Base-by-base conservation (phyloP, 768 basidiomycete species). In the Leccinum longicurvipes region DNA sequence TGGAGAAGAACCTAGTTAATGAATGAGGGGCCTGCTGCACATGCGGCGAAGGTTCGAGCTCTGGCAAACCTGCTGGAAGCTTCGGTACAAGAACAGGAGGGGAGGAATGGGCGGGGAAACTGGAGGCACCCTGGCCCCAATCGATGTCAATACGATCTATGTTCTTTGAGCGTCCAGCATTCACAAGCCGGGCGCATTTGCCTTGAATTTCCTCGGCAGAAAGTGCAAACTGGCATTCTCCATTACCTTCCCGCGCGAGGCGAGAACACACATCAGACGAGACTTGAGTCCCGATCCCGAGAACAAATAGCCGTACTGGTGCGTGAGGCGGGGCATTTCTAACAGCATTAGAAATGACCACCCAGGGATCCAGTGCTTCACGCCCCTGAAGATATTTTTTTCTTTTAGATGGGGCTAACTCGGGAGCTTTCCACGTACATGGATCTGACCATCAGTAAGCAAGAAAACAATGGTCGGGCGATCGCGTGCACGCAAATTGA, bases 381-480 rank as follows among this genome's bases (percentile, higher is more conserved):
- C 44, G 25, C 4, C 0, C 0, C 72, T 66, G 27, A 2, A 42
- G 51, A 17, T 24, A 29, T 32, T 9, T 0, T 3, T 24, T 2
- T 25, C 28, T 47, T 29, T 50, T 7, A 51, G 56, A 51, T 25
- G 14, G 21, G 4, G 36, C 5, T 12, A 10, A n/a, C 23, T 49
- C 23, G 21, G 27, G 32, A 14, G 4, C 4, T 9, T 34, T n/a
- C 5, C 0, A 51, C 63, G 4, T 31, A 67, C 57, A 44, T 72
- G 1, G 25, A 82, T 76, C 50, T 77, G 67, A 17, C 85, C 85
- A 54, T 85, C 85, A 2, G 85, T 87, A 28, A 87, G 69, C 14
- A 86, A 65, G 57, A 86, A 84, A 8, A 84, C 65, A 8, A 71
- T 76, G 1, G 81, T 80, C 1, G 83, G 74, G 1, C 75, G 72